Evolutionary conservation across 352 stramenopile genomes (phyloP).

Genomic region (Phytophthora boehmeriae): DNA sequence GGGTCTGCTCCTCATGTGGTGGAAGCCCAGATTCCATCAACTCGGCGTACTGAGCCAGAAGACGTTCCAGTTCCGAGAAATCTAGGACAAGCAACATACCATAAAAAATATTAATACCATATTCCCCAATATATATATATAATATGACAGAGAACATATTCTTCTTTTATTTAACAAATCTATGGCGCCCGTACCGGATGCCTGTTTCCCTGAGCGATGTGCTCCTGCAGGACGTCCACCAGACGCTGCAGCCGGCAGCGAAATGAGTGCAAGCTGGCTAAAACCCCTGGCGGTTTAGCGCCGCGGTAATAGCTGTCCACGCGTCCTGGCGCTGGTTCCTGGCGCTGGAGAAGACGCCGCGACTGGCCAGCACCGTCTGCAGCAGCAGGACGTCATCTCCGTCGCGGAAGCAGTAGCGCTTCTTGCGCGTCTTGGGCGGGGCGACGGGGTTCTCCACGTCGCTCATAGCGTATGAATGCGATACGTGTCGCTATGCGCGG

Average conservation of each 20-base stretch:
- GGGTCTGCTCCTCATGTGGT: no score
- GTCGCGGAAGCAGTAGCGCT: slow-evolving; percentile 23
- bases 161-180: slow-evolving; percentile 7
- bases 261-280: slow-evolving; percentile 11
- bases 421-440: slow-evolving; percentile 21
- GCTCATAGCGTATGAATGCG: no score
- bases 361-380: slow-evolving; percentile 9
- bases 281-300: slow-evolving; percentile 14
- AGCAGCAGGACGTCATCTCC: slow-evolving; percentile 23
- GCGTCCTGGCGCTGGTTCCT: neutral
- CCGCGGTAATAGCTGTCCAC: slow-evolving; percentile 19
- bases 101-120: slow-evolving; percentile 12
- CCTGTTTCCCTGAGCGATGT: slow-evolving; percentile 2
- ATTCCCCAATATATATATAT: slow-evolving; percentile 7
- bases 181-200: slow-evolving; percentile 5
- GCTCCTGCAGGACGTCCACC: slow-evolving; percentile 10
- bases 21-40: neutral
- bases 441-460: slow-evolving; percentile 1
- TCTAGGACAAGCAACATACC: slow-evolving; percentile 8
- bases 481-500: no score
- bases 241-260: slow-evolving; percentile 21
- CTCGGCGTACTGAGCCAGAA: slow-evolving; percentile 17
- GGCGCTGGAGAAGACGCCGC: neutral
- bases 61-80: slow-evolving; percentile 18
- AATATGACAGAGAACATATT: neutral